Evolutionary conservation across 345 rosid species (phyloP), one percentile per base, ranked within the genome.

Genomic region (Moricandia moricandioides): DNA sequence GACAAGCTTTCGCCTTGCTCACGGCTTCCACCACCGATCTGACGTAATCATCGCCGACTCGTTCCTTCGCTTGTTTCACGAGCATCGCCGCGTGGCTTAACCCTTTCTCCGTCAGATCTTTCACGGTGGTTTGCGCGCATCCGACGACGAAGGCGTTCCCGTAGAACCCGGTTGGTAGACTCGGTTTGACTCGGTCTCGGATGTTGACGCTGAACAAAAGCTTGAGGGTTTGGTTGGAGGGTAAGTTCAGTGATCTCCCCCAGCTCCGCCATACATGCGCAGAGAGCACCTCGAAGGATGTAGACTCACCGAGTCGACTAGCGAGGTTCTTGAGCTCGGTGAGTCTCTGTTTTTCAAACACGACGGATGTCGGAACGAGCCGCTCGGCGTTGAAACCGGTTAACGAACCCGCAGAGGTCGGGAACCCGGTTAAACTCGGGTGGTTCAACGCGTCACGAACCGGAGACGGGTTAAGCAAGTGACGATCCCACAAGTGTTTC

Each of bases 251-350:
- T 1, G 97, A 82, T 52, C 88, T 85, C 4, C 87, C 87, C 98
- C 98, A 93, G 83, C 93, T 86, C 62, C 91, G 75, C 98, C 98
- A 93, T 3, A 89, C 83, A 30, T 93, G 98, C 7, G 96, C 97
- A 0, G 97, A 82, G 8, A 91, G 82, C 16, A 88, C 96, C 63
- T 93, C 97, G 59, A 89, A 93, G 14, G 89, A 86, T 24, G 97
- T 89, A 81, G 75, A 61, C 69, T 78, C 73, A 49, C 76, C 18
- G 69, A 67, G 76, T 75, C 71, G 81, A 65, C 65, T 71, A 35
- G 90, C 90, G 9, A 87, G 70, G 34, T 69, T 79, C 66, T 87
- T 88, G 1, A 89, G 26, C 88, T 93, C 93, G 8, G 47, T 74
- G 24, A 89, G 80, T 26, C 75, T 65, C 55, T 73, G 65, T 59